phyloP scores from a whole-genome alignment of 305 asterid genomes.

The Fraxinus baroniana region DNA sequence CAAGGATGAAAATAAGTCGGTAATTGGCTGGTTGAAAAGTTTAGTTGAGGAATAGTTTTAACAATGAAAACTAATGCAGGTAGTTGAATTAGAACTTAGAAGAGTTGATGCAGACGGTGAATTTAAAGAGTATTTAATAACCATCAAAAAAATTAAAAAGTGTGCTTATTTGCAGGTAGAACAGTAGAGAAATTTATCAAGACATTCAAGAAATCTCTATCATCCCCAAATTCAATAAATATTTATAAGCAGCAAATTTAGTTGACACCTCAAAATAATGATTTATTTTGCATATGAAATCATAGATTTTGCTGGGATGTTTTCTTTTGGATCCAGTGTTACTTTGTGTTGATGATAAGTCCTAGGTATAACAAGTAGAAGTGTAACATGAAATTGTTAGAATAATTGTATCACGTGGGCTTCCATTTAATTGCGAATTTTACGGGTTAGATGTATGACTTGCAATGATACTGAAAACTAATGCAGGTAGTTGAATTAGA shows the following conservation, averaged over 20 bases:
- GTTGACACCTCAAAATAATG: background rate
- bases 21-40: background rate
- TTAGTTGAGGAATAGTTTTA: background rate
- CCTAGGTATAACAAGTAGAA: background rate
- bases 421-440: no score
- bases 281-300: background rate
- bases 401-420: no score
- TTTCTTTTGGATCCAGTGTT: background rate
- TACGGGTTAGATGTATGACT: no score
- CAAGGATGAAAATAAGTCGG: background rate
- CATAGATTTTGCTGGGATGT: background rate
- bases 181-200: background rate
- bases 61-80: background rate
- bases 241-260: background rate
- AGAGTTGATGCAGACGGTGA: background rate
- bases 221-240: background rate
- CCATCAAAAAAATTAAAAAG: background rate
- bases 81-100: background rate
- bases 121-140: background rate
- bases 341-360: background rate
- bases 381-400: background rate
- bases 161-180: background rate
- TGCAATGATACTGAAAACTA: no score
- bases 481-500: background rate
- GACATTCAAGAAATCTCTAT: background rate